Conservation (phyloP, 768 basidiomycete genomes). For the Tricholoma furcatifolium region DNA sequence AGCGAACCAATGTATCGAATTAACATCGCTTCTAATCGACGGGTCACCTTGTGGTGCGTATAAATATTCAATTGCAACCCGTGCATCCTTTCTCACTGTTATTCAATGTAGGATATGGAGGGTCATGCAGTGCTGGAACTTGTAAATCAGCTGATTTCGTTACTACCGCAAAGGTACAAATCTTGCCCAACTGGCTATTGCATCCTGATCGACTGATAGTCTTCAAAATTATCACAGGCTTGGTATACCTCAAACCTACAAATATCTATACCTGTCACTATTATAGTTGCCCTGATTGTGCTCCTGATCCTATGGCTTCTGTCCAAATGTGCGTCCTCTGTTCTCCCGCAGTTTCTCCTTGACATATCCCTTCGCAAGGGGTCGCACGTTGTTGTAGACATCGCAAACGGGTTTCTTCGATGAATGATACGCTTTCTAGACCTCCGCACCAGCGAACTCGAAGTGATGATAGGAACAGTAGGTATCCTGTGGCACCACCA, state of each 20-base stretch:
- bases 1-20: conserved; percentile 60
- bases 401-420: conserved; percentile 11
- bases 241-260: conserved; percentile 78
- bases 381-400: conserved; percentile 34
- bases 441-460: conserved; percentile 17
- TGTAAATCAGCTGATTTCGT: conserved; percentile 62
- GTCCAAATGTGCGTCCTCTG: conserved; percentile 36
- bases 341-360: neutral
- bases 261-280: conserved; percentile 76
- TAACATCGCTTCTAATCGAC: conserved; percentile 72
- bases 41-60: conserved; percentile 79
- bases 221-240: conserved; percentile 41
- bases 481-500: conserved; percentile 16
- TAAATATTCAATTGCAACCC: conserved; percentile 9
- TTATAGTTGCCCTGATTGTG: conserved; percentile 64
- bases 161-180: conserved; percentile 57
- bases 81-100: conserved; percentile 13
- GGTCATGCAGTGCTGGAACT: conserved; percentile 58
- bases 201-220: conserved; percentile 5
- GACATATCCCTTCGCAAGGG: conserved; percentile 20
- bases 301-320: conserved; percentile 57
- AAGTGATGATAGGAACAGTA: conserved; percentile 21
- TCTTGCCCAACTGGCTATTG: conserved; percentile 6
- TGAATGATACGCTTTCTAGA: conserved; percentile 11
- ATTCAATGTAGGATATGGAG: conserved; percentile 59